A percentile compares a stretch with the other conserved stretches of the same genome.
These are phyloP conservation scores for Thamnidium elegans DNA, from an alignment of 192 early-diverging fungal genomes.

Conservation along the genomic window DNA sequence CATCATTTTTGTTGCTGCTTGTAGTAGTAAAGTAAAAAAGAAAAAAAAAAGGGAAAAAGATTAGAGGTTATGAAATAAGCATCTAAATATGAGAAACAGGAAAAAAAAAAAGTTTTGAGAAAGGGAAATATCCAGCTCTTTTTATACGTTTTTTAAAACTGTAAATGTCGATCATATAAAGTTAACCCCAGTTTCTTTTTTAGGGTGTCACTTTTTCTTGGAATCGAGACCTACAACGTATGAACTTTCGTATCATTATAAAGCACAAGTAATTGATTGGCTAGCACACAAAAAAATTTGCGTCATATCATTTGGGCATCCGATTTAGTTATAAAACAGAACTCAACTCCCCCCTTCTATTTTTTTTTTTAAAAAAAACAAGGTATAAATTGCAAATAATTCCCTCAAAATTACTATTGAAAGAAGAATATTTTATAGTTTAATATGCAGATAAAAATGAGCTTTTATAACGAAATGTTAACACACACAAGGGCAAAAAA, in stretches of 20 bases:
- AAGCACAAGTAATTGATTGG: constrained; percentile 3
- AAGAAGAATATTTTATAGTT: too few relatives aligned
- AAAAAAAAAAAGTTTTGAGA: not conserved
- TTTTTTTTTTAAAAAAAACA: too few relatives aligned
- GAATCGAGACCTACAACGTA: not conserved
- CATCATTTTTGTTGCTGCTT: constrained; percentile 6
- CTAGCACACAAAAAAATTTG: not conserved
- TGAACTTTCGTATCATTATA: not conserved
- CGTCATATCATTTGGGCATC: constrained; percentile 11
- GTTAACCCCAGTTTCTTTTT: constrained; percentile 3
- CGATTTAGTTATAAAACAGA: not conserved
- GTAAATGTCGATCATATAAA: constrained; percentile 5
- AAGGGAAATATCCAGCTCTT: constrained; percentile 1
- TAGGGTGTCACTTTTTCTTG: constrained; percentile 11
- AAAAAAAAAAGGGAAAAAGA: not conserved
- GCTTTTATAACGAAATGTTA: too few relatives aligned
- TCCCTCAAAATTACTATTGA: too few relatives aligned
- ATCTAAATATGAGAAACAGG: not conserved
- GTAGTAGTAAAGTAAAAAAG: not conserved
- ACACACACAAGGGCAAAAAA: too few relatives aligned
- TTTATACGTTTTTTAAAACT: constrained; percentile 14
- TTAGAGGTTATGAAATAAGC: constrained; percentile 1
- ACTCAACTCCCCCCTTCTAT: too few relatives aligned
- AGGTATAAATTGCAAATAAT: too few relatives aligned
- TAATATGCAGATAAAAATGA: too few relatives aligned